These are phyloP conservation scores for Poronia punctata DNA, from an alignment of 495 filamentous ascomycete genomes.

Conservation along the genomic window DNA sequence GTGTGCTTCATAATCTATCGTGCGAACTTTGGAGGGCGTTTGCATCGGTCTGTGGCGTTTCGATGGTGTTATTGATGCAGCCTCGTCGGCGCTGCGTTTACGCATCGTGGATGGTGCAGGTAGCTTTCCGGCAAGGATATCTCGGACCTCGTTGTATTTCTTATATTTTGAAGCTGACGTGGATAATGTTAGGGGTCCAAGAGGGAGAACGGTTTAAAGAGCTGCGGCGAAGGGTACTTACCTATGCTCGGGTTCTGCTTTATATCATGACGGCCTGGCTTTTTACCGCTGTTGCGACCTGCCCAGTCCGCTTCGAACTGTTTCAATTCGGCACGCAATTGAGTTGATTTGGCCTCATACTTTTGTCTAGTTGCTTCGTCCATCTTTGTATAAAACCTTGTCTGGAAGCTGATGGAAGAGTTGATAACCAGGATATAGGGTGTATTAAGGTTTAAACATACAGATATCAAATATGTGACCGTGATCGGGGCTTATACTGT, in stretches of 20 bases:
- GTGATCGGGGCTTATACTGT: too few relatives aligned
- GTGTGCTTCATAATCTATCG: slow-evolving; percentile 24
- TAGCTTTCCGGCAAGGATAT: slow-evolving; percentile 47
- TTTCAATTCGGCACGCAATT: slow-evolving; percentile 71
- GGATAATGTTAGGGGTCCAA: background rate
- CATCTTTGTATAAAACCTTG: slow-evolving; percentile 31
- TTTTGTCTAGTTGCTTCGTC: slow-evolving; percentile 29
- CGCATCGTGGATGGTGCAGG: slow-evolving; percentile 26
- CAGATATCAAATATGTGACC: too few relatives aligned
- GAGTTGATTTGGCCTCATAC: slow-evolving; percentile 35
- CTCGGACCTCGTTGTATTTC: slow-evolving; percentile 70
- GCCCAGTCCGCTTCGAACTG: slow-evolving; percentile 79
- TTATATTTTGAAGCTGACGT: slow-evolving; percentile 78
- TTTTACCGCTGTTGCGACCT: slow-evolving; percentile 58
- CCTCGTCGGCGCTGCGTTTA: slow-evolving; percentile 31
- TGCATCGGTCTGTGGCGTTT: slow-evolving; percentile 24
- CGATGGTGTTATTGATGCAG: slow-evolving; percentile 39
- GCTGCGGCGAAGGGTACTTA: slow-evolving; percentile 35
- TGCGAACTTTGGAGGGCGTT: slow-evolving; percentile 36
- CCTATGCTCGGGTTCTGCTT: slow-evolving; percentile 77
- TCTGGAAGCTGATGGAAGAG: too few relatives aligned
- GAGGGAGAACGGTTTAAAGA: too few relatives aligned
- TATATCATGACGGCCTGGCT: slow-evolving; percentile 78
- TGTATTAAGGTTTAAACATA: too few relatives aligned
- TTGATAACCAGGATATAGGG: too few relatives aligned